Base-by-base conservation (phyloP, 2,329 filamentous ascomycete species). In the Talaromyces sp. region DNA sequence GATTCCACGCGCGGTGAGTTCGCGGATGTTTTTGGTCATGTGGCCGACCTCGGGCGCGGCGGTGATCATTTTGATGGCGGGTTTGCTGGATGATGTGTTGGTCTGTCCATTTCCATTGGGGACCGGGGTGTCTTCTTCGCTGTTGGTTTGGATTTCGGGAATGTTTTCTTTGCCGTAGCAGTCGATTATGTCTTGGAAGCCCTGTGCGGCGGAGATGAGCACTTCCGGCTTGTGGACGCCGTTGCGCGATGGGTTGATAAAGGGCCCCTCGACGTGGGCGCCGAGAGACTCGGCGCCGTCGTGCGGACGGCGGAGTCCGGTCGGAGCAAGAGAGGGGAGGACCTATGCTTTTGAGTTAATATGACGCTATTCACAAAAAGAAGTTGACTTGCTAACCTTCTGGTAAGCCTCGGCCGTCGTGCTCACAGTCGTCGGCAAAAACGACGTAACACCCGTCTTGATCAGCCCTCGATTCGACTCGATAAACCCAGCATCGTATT, bases 211-310 rank as follows among this genome's bases (percentile, higher is more conserved):
- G 55, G 85, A 77, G 46, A 81, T 85, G 51, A 96, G 81, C 17
- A 94, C 88, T 59, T 87, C 83, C 19, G 82, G 78, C 69, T 89
- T 90, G 79, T 96, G 92, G 41, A 95, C 88, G 56, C 92, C 92
- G 69, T 96, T 95, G 72, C 93, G 93, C 53, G 85, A 85, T 0
- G 89, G 87, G 68, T 80, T 90, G 59, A 97, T 81, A 75, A 97
- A 97, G 0, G 92, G 92, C 0, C 92, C 92, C 80, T 97, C 92
- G 71, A 90, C 89, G 70, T 97, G 92, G 3, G 92, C 92, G 31
- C 92, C 92, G 14, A 97, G 83, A 0, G 90, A 94, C 76, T 96
- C 92, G 54, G 91, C 87, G 52, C 92, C 92, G 64, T 90, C 84
- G 46, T 72, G 66, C 35, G 90, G 78, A 56, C 82, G 73, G 63